These are phyloP conservation scores for Exophiala calicioides DNA, from an alignment of 2,329 filamentous ascomycete genomes.

Conservation along the genomic window DNA sequence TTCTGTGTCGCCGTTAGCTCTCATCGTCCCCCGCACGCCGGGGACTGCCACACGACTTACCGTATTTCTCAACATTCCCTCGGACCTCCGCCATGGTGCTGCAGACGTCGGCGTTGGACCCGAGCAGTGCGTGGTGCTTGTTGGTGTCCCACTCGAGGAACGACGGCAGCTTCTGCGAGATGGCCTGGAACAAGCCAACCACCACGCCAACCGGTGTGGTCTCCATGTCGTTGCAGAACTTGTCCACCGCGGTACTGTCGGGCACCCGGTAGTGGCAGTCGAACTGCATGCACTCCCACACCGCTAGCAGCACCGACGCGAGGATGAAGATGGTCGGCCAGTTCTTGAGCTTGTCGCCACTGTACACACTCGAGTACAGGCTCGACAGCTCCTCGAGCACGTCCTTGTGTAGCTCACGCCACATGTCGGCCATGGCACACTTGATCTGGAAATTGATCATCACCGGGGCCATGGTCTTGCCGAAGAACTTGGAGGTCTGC, in stretches of 20 bases:
- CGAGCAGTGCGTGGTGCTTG: conserved; percentile 85
- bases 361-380: conserved; percentile 97
- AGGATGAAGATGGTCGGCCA: conserved; percentile 99
- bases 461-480: conserved; percentile 88
- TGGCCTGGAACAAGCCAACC: conserved; percentile 94
- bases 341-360: conserved; percentile 94
- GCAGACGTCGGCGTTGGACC: conserved; percentile 89
- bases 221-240: conserved; percentile 97
- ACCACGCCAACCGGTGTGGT: conserved; percentile 93
- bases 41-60: conserved; percentile 57
- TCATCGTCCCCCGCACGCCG: neutral
- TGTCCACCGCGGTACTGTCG: conserved; percentile 79
- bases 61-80: conserved; percentile 88
- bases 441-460: conserved; percentile 99
- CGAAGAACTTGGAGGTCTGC: conserved; percentile 80
- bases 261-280: conserved; percentile 95
- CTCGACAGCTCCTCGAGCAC: conserved; percentile 89
- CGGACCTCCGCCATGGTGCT: conserved; percentile 96
- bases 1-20: conserved; percentile 56
- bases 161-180: conserved; percentile 90
- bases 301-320: conserved; percentile 84
- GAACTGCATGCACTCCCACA: conserved; percentile 99
- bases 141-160: conserved; percentile 92
- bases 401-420: conserved; percentile 95
- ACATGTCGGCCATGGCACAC: conserved; percentile 95